Evolutionary conservation across 805 yeast genomes (phyloP), one percentile per base, ranked within the genome.

Genomic region (Ogataea parapolymorpha): DNA sequence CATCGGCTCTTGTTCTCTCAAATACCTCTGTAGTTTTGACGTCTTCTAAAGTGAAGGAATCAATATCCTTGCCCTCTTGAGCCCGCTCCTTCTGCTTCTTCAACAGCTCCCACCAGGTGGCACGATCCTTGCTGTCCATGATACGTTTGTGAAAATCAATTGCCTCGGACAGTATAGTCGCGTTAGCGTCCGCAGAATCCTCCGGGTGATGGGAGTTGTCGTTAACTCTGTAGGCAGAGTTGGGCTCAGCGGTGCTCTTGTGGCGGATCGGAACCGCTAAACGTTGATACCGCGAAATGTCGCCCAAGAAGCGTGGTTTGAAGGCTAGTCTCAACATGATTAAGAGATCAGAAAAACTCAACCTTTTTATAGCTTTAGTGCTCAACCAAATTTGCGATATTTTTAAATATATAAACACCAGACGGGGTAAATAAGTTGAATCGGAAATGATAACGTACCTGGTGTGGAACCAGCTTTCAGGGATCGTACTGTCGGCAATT

Each of bases 21-120:
- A 75, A 69, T 12, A 89, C 79, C 6, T 70, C 79, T 13, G 87
- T 76, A 13, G 90, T 75, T 49, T 78, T 81, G 7, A 90, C 89
- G 46, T 80, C 77, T 41, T 79, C 78, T 62, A 85, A 82, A 11
- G 87, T 77, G 59, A 74, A 79, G 27, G 86, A 77, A 59, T 83
- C 88, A 53, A 81, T 70, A 24, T 78, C 70, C 51, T 79, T 78
- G n/a, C 95, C 93, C 45, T 82, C 86, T 17, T 77, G 79, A 56
- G 75, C 62, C 55, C 85, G 85, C 55, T 77, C 73, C 51, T 80
- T 76, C 39, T 89, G 73, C 52, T 87, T 93, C 12, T 75, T 74
- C 45, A 89, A 67, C 0, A 96, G 96, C 40, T 80, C 87, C 56
- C 87, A 65, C 97, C 97, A 90, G 3, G 96, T 86, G 28, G 83